Conservation (phyloP, 352 stramenopile genomes). For the Globisporangium solare region DNA sequence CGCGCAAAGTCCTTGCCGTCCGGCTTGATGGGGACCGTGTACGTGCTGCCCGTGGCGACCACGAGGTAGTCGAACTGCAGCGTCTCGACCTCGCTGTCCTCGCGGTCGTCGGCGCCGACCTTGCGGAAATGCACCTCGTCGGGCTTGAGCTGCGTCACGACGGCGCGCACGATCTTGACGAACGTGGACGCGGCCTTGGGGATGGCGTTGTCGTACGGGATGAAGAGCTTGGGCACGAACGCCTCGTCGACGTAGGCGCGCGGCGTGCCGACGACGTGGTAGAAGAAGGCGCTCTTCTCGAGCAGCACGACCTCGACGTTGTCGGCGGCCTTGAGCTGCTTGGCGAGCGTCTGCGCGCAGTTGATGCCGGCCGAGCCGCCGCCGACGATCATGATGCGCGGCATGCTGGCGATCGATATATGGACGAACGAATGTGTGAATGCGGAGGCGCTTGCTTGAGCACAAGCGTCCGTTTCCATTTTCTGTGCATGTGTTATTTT, state of each 20-base stretch:
- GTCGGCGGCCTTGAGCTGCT: conserved; percentile 26
- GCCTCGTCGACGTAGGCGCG: conserved; percentile 38
- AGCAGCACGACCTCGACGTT: conserved; percentile 39
- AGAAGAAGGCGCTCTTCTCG: conserved; percentile 56
- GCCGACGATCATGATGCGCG: conserved; percentile 51
- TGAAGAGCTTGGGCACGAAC: conserved; percentile 50
- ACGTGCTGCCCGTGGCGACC: conserved; percentile 53
- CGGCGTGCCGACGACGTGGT: conserved; percentile 35
- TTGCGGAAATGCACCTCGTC: conserved; percentile 33
- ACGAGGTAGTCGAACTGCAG: conserved; percentile 59
- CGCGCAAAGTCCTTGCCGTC: conserved; percentile 20
- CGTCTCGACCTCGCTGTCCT: conserved; percentile 21
- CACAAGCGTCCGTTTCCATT: no score
- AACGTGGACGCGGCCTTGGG: conserved; percentile 25
- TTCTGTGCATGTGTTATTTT: no score
- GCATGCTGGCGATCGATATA: no score
- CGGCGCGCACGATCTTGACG: conserved; percentile 36
- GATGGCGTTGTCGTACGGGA: conserved; percentile 49
- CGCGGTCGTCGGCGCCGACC: conserved; percentile 27
- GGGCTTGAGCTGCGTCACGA: conserved; percentile 30
- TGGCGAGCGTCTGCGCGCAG: conserved; percentile 33
- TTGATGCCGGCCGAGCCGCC: conserved; percentile 41
- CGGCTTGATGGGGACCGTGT: conserved; percentile 56
- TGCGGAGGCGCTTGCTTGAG: not conserved
- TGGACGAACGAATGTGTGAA: not conserved